A percentile compares a stretch with the other conserved stretches of the same genome.
These are phyloP conservation scores for Pyricularia pennisetigena DNA, from an alignment of 2,329 filamentous ascomycete genomes.

Conservation along the genomic window DNA sequence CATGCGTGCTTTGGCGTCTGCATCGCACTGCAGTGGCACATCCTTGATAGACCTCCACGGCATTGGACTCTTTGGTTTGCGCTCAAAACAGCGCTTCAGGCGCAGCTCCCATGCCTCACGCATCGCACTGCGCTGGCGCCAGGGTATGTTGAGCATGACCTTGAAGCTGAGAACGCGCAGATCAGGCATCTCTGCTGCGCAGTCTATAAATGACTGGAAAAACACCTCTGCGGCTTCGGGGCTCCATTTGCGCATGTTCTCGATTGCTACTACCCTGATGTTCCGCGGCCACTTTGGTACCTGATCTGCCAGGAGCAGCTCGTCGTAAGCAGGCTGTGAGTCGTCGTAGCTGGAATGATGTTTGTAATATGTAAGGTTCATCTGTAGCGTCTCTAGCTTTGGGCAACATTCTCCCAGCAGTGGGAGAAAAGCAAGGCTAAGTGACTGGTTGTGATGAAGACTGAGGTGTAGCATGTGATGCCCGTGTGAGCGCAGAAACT, in stretches of 20 bases:
- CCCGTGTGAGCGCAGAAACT: conserved; percentile 60
- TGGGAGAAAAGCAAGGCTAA: conserved; percentile 67
- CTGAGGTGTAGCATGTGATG: conserved; percentile 54
- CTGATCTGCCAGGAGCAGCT: conserved; percentile 53
- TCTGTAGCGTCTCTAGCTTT: conserved; percentile 56
- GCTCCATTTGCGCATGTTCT: conserved; percentile 68
- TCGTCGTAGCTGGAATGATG: conserved; percentile 59
- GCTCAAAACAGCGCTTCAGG: conserved; percentile 57
- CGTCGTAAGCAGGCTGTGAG: conserved; percentile 64
- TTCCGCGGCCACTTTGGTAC: conserved; percentile 69
- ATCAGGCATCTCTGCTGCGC: conserved; percentile 52
- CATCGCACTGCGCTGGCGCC: conserved; percentile 74
- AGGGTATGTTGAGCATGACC: conserved; percentile 69
- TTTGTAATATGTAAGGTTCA: conserved; percentile 74
- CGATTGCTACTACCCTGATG: conserved; percentile 62
- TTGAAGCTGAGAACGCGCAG: conserved; percentile 65
- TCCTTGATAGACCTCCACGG: conserved; percentile 12
- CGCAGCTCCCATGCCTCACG: conserved; percentile 68
- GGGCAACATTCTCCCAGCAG: conserved; percentile 59
- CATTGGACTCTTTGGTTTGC: conserved; percentile 18
- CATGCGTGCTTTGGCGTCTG: not conserved
- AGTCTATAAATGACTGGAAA: conserved; percentile 67
- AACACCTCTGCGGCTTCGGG: conserved; percentile 63
- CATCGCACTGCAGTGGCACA: conserved; percentile 4
- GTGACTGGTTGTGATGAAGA: conserved; percentile 68